Base-by-base conservation (phyloP, 306 rosid species). In the Crotalaria pallida region DNA sequence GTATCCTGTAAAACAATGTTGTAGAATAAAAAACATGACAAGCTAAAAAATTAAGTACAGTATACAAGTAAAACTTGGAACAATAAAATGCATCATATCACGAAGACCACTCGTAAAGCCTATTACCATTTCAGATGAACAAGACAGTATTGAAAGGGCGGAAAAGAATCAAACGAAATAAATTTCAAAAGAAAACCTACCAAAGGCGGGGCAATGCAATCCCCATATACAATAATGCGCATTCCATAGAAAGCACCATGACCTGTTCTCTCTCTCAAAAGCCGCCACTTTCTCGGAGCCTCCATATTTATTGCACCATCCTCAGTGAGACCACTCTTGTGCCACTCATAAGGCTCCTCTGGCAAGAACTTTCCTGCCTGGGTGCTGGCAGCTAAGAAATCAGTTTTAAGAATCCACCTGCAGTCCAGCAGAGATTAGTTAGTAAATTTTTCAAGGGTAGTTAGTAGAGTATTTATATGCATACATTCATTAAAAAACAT, bases 251-350 rank as follows among this genome's bases (percentile, higher is more conserved):
- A 84, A 47, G 91, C 97, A 41, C 97, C 97, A 10, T 89, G 97
- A 66, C 92, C 96, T 1, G 97, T 91, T 80, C 81, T 86, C 86
- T 84, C 88, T 80, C 79, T 87, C 81, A 94, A 71, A 52, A 81
- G 83, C 76, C 96, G 95, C 96, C 97, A 94, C 76, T 85, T 94
- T 79, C 99, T 87, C 4, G 99, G 99, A 72, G 99, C 99, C 82
- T 91, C 97, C 84, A 94, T 74, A 80, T 84, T 87, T 63, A 91
- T 86, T 16, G 96, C 84, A 43, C 97, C 95, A 76, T 94, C 97
- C 77, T 87, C 96, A 41, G 78, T 88, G 47, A 91, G 91, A 76
- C 95, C 92, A 19, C 75, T 86, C 58, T 75, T 65, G 87, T 91
- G 74, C 97, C 99, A 94, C 81, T 94, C 99, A 63, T 88, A 87